Evolutionary conservation across 2,329 filamentous ascomycete genomes (phyloP).

Genomic region (Alternaria ethzedia): DNA sequence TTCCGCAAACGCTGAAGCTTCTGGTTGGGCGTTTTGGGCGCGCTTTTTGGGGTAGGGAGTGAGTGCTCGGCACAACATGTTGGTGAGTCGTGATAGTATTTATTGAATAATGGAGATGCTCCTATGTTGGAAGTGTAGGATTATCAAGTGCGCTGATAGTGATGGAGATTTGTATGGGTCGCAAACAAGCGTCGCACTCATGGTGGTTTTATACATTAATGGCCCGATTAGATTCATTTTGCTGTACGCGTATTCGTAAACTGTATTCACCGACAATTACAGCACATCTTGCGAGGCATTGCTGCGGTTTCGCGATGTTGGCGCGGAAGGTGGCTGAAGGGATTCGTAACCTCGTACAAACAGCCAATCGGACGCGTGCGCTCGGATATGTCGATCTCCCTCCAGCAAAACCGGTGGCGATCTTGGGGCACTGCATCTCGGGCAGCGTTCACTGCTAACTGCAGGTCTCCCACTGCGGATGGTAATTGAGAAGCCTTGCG

Average conservation of each 20-base stretch:
- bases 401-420: not conserved
- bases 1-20: not conserved
- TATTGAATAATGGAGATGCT: not conserved
- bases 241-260: not conserved
- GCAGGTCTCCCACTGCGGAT: not conserved
- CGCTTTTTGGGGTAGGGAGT: not conserved
- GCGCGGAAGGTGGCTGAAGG: slow-evolving; percentile 7
- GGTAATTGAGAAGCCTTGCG: not conserved
- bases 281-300: not conserved
- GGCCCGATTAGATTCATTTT: not conserved
- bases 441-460: not conserved
- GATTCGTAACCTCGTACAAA: slow-evolving; percentile 1
- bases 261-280: not conserved
- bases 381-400: not conserved
- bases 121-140: not conserved
- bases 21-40: not conserved
- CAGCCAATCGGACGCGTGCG: slow-evolving; percentile 4
- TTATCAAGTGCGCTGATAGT: not conserved
- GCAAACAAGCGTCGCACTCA: not conserved
- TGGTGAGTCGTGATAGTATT: not conserved
- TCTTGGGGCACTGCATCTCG: not conserved
- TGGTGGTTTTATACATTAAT: not conserved
- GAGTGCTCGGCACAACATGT: not conserved
- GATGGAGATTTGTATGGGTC: no score
- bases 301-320: not conserved